Conservation (phyloP, 345 rosid species). For the Ailanthus altissimus region DNA sequence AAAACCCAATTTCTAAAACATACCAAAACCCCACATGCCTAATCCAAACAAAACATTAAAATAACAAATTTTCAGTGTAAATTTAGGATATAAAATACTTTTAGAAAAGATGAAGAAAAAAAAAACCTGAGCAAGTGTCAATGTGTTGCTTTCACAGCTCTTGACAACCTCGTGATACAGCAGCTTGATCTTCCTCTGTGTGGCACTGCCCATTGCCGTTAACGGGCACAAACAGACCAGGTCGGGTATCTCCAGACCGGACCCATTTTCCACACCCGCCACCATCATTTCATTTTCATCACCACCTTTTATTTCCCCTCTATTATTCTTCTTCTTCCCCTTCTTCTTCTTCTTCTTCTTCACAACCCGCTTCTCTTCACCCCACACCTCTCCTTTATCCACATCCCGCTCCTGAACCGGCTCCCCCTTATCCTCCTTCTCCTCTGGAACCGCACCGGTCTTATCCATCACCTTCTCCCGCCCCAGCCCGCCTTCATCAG, state of each 20-base stretch:
- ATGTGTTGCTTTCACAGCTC: conserved; percentile 62
- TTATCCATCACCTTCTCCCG: not conserved
- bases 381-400: conserved; percentile 13
- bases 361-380: conserved; percentile 41
- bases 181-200: conserved; percentile 93
- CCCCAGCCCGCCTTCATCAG: not conserved
- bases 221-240: conserved; percentile 77
- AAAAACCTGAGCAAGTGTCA: conserved; percentile 79
- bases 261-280: not conserved
- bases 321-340: conserved; percentile 23
- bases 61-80: not conserved
- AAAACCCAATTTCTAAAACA: conserved; percentile 4
- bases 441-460: not conserved
- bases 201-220: conserved; percentile 80
- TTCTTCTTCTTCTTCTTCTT: conserved; percentile 71
- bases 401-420: conserved; percentile 8
- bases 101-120: conserved; percentile 5
- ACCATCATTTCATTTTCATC: conserved; percentile 21
- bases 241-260: conserved; percentile 51
- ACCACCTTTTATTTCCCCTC: conserved; percentile 32
- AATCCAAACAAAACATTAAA: not conserved
- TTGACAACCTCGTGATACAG: conserved; percentile 79
- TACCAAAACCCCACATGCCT: not conserved
- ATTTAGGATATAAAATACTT: not conserved
- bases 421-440: not conserved